A percentile compares a stretch with the other conserved stretches of the same genome.
These are phyloP conservation scores for Coemansia sp. DNA, from an alignment of 192 early-diverging fungal species.

Conservation along the genomic window DNA sequence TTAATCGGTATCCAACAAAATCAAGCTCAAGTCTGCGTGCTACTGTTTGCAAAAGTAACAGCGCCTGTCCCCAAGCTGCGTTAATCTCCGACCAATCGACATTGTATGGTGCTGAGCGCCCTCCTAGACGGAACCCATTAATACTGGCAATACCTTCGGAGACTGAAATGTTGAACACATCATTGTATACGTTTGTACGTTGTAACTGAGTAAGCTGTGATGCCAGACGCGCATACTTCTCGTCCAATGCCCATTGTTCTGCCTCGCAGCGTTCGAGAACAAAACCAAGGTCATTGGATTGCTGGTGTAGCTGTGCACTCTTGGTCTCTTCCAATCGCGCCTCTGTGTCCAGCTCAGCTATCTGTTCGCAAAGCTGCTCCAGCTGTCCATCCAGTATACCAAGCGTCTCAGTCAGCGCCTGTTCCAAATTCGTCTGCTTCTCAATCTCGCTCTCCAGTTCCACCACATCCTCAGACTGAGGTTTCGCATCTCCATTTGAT, in stretches of 20 bases:
- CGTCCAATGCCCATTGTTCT: conserved; percentile 76
- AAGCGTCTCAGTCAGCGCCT: conserved; percentile 45
- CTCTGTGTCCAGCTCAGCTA: conserved; percentile 54
- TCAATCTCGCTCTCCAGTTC: conserved; percentile 58
- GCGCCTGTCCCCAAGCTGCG: conserved; percentile 89
- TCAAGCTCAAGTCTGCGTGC: conserved; percentile 80
- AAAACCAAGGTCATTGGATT: conserved; percentile 71
- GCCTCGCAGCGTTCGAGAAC: conserved; percentile 64
- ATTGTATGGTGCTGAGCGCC: conserved; percentile 65
- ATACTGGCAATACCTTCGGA: conserved; percentile 88
- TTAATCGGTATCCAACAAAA: conserved; percentile 79
- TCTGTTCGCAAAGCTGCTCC: conserved; percentile 36
- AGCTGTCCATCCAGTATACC: conserved; percentile 50
- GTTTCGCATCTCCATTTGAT: too few species aligned
- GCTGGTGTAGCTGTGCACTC: conserved; percentile 57
- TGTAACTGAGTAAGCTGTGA: conserved; percentile 79
- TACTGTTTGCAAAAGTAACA: conserved; percentile 83
- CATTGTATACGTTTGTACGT: conserved; percentile 94
- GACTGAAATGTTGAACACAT: conserved; percentile 86
- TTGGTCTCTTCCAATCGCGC: conserved; percentile 48
- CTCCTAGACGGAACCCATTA: conserved; percentile 88
- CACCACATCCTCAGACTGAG: conserved; percentile 37
- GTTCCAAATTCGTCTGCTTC: conserved; percentile 50
- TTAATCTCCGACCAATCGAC: conserved; percentile 98
- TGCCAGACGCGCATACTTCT: conserved; percentile 74